phyloP scores from a whole-genome alignment of 306 rosid genomes.

The Coriaria nepalensis region DNA sequence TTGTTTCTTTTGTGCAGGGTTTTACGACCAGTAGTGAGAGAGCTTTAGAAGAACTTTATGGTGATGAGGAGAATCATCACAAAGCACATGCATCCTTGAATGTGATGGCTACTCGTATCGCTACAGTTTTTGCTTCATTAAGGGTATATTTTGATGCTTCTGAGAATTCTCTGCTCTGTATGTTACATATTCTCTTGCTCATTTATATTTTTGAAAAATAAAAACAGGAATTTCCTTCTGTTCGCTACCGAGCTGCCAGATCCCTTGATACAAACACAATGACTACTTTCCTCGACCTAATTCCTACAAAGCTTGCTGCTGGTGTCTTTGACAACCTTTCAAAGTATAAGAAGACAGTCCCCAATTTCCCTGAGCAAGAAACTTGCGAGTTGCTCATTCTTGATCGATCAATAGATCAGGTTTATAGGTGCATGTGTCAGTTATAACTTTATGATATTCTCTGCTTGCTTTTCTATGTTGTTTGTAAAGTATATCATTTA shows the following conservation, averaged over 20 bases:
- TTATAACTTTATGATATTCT: slow-evolving; percentile 22
- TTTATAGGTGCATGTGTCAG: slow-evolving; percentile 18
- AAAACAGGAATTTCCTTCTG: slow-evolving; percentile 62
- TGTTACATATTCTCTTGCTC: no score
- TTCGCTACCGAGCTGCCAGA: slow-evolving; percentile 89
- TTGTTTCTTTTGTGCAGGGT: slow-evolving; percentile 31
- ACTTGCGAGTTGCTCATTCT: slow-evolving; percentile 90
- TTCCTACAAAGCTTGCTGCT: slow-evolving; percentile 96
- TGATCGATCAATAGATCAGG: slow-evolving; percentile 98
- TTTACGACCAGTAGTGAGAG: slow-evolving; percentile 81
- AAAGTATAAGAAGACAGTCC: slow-evolving; percentile 63
- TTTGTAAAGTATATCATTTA: neutral
- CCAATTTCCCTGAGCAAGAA: slow-evolving; percentile 79
- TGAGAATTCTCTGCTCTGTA: neutral
- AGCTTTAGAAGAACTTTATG: slow-evolving; percentile 80
- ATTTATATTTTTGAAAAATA: no score
- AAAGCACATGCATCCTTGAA: slow-evolving; percentile 61
- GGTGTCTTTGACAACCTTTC: slow-evolving; percentile 78
- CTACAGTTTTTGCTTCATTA: slow-evolving; percentile 93
- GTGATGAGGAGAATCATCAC: slow-evolving; percentile 60
- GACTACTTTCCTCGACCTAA: slow-evolving; percentile 84
- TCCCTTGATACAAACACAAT: slow-evolving; percentile 85
- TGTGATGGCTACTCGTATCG: slow-evolving; percentile 68
- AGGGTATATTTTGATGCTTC: slow-evolving; percentile 36
- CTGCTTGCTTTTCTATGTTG: slow-evolving; percentile 5